These are phyloP conservation scores for Diversispora epigaea DNA, from an alignment of 192 early-diverging fungal genomes.

Conservation along the genomic window DNA sequence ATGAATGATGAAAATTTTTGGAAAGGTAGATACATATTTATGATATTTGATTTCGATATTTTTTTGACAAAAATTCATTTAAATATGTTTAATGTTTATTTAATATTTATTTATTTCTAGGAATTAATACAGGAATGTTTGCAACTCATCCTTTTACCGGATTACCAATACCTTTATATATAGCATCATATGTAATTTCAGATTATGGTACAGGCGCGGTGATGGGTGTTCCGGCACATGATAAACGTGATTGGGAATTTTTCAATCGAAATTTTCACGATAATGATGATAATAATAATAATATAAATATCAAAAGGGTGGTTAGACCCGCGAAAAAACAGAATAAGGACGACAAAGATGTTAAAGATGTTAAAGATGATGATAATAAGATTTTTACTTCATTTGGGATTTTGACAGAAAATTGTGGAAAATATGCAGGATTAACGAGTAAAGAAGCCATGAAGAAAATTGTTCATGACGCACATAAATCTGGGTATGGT, in stretches of 20 bases:
- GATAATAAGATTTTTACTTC: constrained; percentile 42
- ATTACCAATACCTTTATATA: constrained; percentile 63
- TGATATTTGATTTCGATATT: not conserved
- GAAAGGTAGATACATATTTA: constrained; percentile 29
- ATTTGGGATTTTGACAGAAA: constrained; percentile 55
- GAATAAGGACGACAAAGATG: not conserved
- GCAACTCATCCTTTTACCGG: constrained; percentile 63
- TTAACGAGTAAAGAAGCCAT: constrained; percentile 59
- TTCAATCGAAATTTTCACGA: constrained; percentile 53
- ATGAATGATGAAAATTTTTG: constrained; percentile 35
- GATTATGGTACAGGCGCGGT: constrained; percentile 82
- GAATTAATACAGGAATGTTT: constrained; percentile 64
- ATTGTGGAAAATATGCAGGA: constrained; percentile 60
- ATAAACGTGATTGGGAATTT: constrained; percentile 73
- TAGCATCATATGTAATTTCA: constrained; percentile 71
- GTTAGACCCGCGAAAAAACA: constrained; percentile 37
- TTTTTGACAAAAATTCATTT: not conserved
- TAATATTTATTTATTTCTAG: constrained; percentile 16
- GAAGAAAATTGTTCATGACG: constrained; percentile 52
- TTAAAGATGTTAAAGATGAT: no score
- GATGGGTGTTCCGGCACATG: constrained; percentile 86
- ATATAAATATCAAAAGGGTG: constrained; percentile 47
- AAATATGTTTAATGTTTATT: not conserved
- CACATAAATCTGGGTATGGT: constrained; percentile 48
- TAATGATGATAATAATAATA: constrained; percentile 22